Percentiles rank a stretch among this genome's conserved stretches.
Evolutionary conservation across 305 asterid genomes (phyloP).

Genomic region (Fraxinus floribunda): DNA sequence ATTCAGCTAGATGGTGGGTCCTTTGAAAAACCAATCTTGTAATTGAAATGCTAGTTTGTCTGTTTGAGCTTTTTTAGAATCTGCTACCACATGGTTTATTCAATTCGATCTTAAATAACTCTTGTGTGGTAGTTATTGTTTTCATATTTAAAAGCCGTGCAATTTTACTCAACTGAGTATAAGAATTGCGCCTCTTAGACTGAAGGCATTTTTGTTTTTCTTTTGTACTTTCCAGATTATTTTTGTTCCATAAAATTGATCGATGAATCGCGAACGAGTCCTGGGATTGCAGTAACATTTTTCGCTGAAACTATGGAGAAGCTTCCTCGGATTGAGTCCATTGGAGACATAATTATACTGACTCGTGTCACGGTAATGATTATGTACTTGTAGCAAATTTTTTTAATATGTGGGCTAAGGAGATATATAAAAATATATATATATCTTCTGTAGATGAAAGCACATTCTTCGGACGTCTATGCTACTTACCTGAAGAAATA

Average conservation of each 20-base stretch:
- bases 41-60: not conserved
- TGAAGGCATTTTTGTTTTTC: not conserved
- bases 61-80: not conserved
- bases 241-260: constrained; percentile 50
- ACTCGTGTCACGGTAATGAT: constrained; percentile 59
- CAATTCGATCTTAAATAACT: not conserved
- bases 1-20: not conserved
- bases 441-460: constrained; percentile 28
- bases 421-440: not conserved
- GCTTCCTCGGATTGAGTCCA: constrained; percentile 58
- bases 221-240: constrained; percentile 42
- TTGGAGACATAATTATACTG: constrained; percentile 63
- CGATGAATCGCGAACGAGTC: constrained; percentile 53
- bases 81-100: not conserved
- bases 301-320: constrained; percentile 55
- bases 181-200: not conserved
- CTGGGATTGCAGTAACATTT: constrained; percentile 47
- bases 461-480: constrained; percentile 43
- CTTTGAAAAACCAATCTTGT: not conserved
- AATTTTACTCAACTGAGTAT: not conserved
- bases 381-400: not conserved
- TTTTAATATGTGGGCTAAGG: not conserved
- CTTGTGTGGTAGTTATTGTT: not conserved
- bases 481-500: constrained; percentile 59
- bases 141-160: not conserved